Evolutionary conservation across 768 basidiomycete genomes (phyloP), one percentile per base, ranked within the genome.

Genomic region (Fomitopsis serialis): DNA sequence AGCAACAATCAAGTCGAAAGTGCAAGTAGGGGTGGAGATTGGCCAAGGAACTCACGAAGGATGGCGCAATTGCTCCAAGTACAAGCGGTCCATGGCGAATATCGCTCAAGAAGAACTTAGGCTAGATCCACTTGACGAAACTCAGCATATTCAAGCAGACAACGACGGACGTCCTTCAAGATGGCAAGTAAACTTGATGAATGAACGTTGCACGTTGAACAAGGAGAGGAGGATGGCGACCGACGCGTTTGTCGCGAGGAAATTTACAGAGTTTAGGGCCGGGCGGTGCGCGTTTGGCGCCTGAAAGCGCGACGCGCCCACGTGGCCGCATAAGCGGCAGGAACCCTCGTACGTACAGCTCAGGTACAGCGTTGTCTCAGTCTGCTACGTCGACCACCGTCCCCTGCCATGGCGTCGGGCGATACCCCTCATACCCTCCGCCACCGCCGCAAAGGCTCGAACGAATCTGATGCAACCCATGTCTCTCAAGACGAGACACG

Each of bases 11-110:
- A 69, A 74, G 70, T 65, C 62, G 69, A 50, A 74, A 78, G 78
- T 74, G 74, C 75, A 79, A 75, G 48, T 60, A 67, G 64, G 71
- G 73, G 70, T 57, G n/a, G 8, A n/a, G 27, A 23, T 25, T 32
- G 29, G 29, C 29, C 29, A 32, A 32, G 29, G 6, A 32, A 32
- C 29, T 32, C 29, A 32, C 29, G 29, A 32, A 32, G 29, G 29
- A 32, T 32, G 29, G 11, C 29, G 11, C 29, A 11, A 32, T 32
- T 32, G 11, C 29, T 32, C 29, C 29, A 32, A 32, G 29, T 32
- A 6, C 5, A 32, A 32, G 6, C 6, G 29, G 29, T 32, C 29
- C 5, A 32, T 11, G 11, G 29, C 11, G 29, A 6, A 6, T 32
- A 32, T 32, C 29, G 29, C 29, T 32, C 29, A 32, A 11, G 29